Evolutionary conservation across 1,139 yeast species (phyloP).

Genomic region (Candida sp.): DNA sequence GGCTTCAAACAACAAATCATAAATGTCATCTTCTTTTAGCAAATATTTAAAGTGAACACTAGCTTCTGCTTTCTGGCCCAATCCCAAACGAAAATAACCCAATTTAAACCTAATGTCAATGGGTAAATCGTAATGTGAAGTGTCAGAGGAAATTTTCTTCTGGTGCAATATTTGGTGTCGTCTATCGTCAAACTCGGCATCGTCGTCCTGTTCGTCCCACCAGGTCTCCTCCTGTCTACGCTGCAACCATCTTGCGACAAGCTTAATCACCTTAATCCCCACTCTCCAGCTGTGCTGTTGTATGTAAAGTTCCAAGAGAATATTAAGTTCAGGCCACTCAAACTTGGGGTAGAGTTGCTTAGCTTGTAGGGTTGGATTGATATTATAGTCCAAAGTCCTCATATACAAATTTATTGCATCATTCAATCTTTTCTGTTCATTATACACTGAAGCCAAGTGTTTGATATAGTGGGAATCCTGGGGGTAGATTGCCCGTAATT

Average conservation of each 20-base stretch:
- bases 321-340: constrained; percentile 88
- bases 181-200: constrained; percentile 68
- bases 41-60: constrained; percentile 57
- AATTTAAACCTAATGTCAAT: constrained; percentile 83
- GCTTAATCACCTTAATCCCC: constrained; percentile 64
- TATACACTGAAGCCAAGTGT: constrained; percentile 75
- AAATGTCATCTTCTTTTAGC: constrained; percentile 55
- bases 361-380: constrained; percentile 25
- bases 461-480: constrained; percentile 58
- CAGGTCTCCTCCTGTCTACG: constrained; percentile 65
- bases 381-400: constrained; percentile 58
- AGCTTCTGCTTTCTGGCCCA: constrained; percentile 68
- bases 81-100: constrained; percentile 68
- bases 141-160: constrained; percentile 17
- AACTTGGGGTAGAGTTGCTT: constrained; percentile 44
- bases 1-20: constrained; percentile 75
- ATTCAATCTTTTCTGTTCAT: constrained; percentile 67
- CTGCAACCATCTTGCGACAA: constrained; percentile 82
- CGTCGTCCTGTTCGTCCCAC: constrained; percentile 80
- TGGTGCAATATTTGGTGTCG: constrained; percentile 36
- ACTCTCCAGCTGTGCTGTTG: constrained; percentile 61
- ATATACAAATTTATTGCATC: constrained; percentile 83
- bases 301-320: constrained; percentile 73
- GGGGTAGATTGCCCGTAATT: constrained; percentile 59
- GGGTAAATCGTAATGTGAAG: constrained; percentile 54